Conservation (phyloP, 2,329 filamentous ascomycete species). For the Chalara sp. region DNA sequence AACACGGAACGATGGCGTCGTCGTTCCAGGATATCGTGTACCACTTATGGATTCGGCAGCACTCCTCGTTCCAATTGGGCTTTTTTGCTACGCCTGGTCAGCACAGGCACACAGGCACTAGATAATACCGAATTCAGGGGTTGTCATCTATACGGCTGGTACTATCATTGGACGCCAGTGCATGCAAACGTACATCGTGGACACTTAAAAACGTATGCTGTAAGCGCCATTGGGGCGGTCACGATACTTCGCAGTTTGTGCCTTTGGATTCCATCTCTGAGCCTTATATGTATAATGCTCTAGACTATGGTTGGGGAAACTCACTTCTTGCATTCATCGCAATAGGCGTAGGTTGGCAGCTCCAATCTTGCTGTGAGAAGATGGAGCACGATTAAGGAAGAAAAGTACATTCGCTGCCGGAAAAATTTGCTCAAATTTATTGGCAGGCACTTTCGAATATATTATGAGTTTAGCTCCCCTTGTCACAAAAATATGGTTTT, state of each 20-base stretch:
- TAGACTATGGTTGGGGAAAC: slow-evolving; percentile 42
- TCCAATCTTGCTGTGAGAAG: slow-evolving; percentile 37
- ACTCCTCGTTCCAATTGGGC: slow-evolving; percentile 47
- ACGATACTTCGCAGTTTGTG: slow-evolving; percentile 21
- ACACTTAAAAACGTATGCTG: slow-evolving; percentile 35
- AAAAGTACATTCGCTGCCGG: slow-evolving; percentile 35
- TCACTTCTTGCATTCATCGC: slow-evolving; percentile 41
- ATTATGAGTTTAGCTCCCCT: no score
- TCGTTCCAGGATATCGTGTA: slow-evolving; percentile 54
- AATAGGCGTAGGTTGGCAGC: slow-evolving; percentile 42
- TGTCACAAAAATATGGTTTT: no score
- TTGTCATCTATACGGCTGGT: slow-evolving; percentile 42
- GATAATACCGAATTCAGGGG: slow-evolving; percentile 52
- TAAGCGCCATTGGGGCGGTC: slow-evolving; percentile 33
- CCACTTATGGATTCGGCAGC: slow-evolving; percentile 50
- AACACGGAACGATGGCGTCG: slow-evolving; percentile 22
- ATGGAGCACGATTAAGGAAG: slow-evolving; percentile 30
- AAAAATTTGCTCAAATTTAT: slow-evolving; percentile 1
- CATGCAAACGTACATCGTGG: slow-evolving; percentile 44
- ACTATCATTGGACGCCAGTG: slow-evolving; percentile 30
- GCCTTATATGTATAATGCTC: slow-evolving; percentile 23
- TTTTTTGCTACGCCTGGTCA: slow-evolving; percentile 53
- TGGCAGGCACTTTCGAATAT: no score
- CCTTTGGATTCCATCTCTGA: slow-evolving; percentile 23
- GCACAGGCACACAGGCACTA: slow-evolving; percentile 44